Conservation (phyloP, 805 yeast species). For the Ogataea neopini region DNA sequence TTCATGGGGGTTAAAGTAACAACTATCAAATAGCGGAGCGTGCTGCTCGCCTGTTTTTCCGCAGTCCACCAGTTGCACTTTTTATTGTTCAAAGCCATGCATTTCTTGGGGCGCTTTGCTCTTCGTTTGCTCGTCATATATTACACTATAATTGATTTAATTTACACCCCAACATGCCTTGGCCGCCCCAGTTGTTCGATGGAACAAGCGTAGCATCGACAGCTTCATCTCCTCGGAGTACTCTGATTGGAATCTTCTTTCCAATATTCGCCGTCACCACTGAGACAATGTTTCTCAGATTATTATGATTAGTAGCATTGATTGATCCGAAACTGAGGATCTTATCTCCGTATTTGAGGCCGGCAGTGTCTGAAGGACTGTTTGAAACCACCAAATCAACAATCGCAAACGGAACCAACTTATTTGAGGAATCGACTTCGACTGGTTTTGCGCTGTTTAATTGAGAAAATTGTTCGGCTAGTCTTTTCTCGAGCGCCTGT, state of each 20-base stretch:
- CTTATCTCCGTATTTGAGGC: constrained; percentile 55
- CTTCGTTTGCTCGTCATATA: too few relatives aligned
- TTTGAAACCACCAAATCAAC: constrained; percentile 48
- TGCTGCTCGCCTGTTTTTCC: too few relatives aligned
- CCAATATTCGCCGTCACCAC: constrained; percentile 40
- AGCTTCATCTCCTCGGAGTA: constrained; percentile 24
- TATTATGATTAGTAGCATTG: constrained; percentile 51
- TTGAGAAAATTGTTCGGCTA: constrained; percentile 40
- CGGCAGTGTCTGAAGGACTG: constrained; percentile 58
- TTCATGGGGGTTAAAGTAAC: constrained; percentile 95
- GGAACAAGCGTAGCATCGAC: constrained; percentile 44
- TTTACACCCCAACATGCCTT: constrained; percentile 70
- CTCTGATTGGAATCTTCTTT: constrained; percentile 23
- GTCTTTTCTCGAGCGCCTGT: constrained; percentile 44
- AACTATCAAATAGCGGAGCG: too few relatives aligned
- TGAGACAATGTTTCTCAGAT: constrained; percentile 44
- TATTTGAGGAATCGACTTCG: neutral
- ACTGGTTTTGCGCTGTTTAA: neutral
- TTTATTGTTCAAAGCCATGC: too few relatives aligned
- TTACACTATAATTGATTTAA: constrained; percentile 43
- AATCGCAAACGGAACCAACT: constrained; percentile 53
- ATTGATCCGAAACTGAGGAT: constrained; percentile 55
- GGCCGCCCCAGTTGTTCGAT: constrained; percentile 58
- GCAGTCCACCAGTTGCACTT: too few relatives aligned
- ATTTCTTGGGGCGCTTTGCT: too few relatives aligned